A percentile compares a stretch with the other conserved stretches of the same genome.
Evolutionary conservation across 2,329 filamentous ascomycete genomes (phyloP).

Genomic region (Ascochyta clinopodiicola): DNA sequence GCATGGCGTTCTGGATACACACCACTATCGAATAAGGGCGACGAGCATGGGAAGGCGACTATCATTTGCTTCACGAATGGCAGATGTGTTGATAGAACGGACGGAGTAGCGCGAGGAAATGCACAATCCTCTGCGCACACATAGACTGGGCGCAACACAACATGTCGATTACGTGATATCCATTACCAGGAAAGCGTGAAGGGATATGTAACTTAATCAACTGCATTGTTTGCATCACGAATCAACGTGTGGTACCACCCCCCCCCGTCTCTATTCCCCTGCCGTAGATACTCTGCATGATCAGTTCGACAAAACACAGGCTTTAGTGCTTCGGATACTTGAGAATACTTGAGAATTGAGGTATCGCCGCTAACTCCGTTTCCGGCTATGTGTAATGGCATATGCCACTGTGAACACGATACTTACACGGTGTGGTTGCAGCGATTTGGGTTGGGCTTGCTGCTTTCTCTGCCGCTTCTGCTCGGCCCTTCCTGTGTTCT

Average conservation of each 20-base stretch:
- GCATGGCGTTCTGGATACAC: slow-evolving; percentile 35
- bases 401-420: too few relatives aligned
- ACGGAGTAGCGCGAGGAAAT: background rate
- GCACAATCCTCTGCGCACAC: background rate
- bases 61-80: background rate
- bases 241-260: background rate
- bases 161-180: slow-evolving; percentile 1
- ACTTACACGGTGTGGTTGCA: too few relatives aligned
- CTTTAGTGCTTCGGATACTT: too few relatives aligned
- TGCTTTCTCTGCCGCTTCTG: background rate
- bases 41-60: slow-evolving; percentile 5
- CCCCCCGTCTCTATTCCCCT: too few relatives aligned
- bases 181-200: background rate
- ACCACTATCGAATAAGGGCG: slow-evolving; percentile 13
- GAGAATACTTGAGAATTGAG: too few relatives aligned
- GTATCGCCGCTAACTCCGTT: too few relatives aligned
- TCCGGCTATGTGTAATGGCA: too few relatives aligned
- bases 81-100: slow-evolving; percentile 4
- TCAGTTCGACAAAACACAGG: too few relatives aligned
- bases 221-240: background rate
- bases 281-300: too few relatives aligned
- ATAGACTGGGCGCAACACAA: slow-evolving; percentile 1
- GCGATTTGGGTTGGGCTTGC: too few relatives aligned
- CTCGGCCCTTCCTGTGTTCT: slow-evolving; percentile 10
- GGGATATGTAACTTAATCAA: background rate